These are phyloP conservation scores for Echinosophora koreensis DNA, from an alignment of 306 rosid species.

Conservation along the genomic window DNA sequence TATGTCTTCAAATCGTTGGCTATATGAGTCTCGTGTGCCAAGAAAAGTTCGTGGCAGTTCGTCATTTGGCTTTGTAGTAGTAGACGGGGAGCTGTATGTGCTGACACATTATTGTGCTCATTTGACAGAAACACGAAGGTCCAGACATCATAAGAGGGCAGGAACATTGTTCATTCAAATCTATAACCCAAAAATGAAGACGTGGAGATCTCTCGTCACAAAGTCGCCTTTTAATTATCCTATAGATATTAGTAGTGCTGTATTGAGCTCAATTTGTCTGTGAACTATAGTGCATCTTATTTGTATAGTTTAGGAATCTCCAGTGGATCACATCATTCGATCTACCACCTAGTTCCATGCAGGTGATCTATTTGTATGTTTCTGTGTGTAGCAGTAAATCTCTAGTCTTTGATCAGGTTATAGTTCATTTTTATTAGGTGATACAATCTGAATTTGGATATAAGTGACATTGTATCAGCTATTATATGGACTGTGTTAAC, in stretches of 20 bases:
- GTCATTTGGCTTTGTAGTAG: conserved; percentile 66
- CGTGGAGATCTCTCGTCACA: conserved; percentile 72
- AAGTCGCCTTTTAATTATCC: conserved; percentile 68
- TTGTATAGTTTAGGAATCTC: conserved; percentile 41
- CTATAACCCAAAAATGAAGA: conserved; percentile 76
- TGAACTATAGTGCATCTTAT: conserved; percentile 48
- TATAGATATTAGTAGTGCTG: conserved; percentile 67
- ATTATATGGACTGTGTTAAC: conserved; percentile 34
- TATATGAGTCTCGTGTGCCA: conserved; percentile 72
- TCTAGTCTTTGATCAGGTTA: conserved; percentile 33
- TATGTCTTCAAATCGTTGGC: conserved; percentile 76
- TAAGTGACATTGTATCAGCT: conserved; percentile 25
- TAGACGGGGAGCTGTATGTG: conserved; percentile 70
- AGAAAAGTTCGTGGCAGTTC: conserved; percentile 57
- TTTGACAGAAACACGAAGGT: conserved; percentile 55
- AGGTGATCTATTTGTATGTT: conserved; percentile 43
- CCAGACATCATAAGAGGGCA: conserved; percentile 62
- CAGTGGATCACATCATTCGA: conserved; percentile 44
- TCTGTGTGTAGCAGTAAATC: conserved; percentile 31
- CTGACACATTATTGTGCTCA: conserved; percentile 58
- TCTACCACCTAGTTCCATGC: conserved; percentile 29
- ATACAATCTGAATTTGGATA: conserved; percentile 26
- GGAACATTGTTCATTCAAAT: conserved; percentile 76
- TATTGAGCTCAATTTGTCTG: conserved; percentile 70
- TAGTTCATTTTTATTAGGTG: conserved; percentile 32